phyloP scores from a whole-genome alignment of 768 basidiomycete species.

The Russula lepida region DNA sequence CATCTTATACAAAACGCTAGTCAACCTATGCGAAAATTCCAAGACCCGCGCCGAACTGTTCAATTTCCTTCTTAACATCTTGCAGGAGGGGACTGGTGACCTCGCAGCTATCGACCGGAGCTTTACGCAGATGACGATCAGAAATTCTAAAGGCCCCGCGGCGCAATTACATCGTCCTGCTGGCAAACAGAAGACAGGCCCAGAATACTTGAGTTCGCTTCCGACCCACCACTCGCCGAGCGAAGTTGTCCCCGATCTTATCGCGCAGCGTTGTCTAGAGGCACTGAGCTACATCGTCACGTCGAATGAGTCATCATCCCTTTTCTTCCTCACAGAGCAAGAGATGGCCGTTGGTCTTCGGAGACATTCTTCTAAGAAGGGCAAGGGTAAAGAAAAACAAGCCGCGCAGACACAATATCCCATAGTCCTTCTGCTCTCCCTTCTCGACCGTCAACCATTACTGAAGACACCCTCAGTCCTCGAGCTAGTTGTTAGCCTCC shows the following conservation, averaged over 20 bases:
- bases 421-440: conserved; percentile 77
- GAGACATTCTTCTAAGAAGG: conserved; percentile 66
- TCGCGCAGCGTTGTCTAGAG: conserved; percentile 92
- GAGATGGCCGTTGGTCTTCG: conserved; percentile 78
- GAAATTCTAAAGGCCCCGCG: conserved; percentile 41
- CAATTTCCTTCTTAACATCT: conserved; percentile 85
- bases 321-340: conserved; percentile 95
- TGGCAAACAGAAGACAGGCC: conserved; percentile 59
- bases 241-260: conserved; percentile 84
- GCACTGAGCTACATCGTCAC: conserved; percentile 82
- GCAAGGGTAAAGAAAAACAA: conserved; percentile 92
- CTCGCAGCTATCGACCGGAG: conserved; percentile 87
- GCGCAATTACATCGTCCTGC: conserved; percentile 38
- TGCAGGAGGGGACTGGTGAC: conserved; percentile 94
- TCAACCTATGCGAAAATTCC: conserved; percentile 92
- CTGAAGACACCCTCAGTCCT: conserved; percentile 85
- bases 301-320: conserved; percentile 72
- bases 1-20: conserved; percentile 78
- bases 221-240: conserved; percentile 47
- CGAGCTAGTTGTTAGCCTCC: conserved; percentile 82
- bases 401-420: conserved; percentile 78
- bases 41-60: conserved; percentile 89
- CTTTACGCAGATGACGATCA: conserved; percentile 84
- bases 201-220: conserved; percentile 44
- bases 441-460: conserved; percentile 81